phyloP scores from a whole-genome alignment of 352 stramenopile species.

The Phytophthora cryptogea region DNA sequence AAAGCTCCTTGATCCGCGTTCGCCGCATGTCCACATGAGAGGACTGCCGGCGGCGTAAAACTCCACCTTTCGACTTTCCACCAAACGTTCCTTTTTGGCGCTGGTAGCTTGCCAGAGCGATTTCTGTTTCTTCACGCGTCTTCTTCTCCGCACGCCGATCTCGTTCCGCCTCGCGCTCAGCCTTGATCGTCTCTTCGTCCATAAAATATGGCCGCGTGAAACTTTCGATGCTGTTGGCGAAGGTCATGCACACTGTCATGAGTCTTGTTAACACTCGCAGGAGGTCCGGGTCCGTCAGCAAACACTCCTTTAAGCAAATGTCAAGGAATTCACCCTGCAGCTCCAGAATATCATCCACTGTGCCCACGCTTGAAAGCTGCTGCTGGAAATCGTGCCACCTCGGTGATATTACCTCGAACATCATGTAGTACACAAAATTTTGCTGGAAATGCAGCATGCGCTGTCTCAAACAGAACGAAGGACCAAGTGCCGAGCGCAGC shows the following conservation, averaged over 20 bases:
- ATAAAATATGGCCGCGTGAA: conserved; percentile 87
- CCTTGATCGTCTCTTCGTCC: conserved; percentile 88
- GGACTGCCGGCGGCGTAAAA: conserved; percentile 66
- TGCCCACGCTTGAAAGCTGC: conserved; percentile 76
- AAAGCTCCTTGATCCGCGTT: conserved; percentile 80
- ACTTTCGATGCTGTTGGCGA: conserved; percentile 94
- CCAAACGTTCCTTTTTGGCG: conserved; percentile 44
- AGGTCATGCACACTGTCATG: conserved; percentile 96
- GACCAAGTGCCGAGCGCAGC: conserved; percentile 85
- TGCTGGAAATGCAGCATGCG: conserved; percentile 99
- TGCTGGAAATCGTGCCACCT: conserved; percentile 92
- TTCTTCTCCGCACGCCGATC: conserved; percentile 83
- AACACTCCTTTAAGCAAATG: conserved; percentile 95
- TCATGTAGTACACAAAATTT: conserved; percentile 99
- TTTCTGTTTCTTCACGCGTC: conserved; percentile 74
- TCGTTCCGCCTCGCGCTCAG: conserved; percentile 73
- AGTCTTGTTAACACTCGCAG: conserved; percentile 94
- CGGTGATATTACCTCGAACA: conserved; percentile 96
- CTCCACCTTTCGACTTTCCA: conserved; percentile 57
- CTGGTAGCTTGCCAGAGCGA: conserved; percentile 70
- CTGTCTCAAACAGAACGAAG: conserved; percentile 95
- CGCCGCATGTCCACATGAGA: conserved; percentile 82
- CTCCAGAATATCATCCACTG: conserved; percentile 95
- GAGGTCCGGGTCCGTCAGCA: conserved; percentile 96
- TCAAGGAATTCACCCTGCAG: conserved; percentile 96